Evolutionary conservation across 495 filamentous ascomycete genomes (phyloP), one percentile per base, ranked within the genome.

Genomic region (Aspergillus bridgeri): DNA sequence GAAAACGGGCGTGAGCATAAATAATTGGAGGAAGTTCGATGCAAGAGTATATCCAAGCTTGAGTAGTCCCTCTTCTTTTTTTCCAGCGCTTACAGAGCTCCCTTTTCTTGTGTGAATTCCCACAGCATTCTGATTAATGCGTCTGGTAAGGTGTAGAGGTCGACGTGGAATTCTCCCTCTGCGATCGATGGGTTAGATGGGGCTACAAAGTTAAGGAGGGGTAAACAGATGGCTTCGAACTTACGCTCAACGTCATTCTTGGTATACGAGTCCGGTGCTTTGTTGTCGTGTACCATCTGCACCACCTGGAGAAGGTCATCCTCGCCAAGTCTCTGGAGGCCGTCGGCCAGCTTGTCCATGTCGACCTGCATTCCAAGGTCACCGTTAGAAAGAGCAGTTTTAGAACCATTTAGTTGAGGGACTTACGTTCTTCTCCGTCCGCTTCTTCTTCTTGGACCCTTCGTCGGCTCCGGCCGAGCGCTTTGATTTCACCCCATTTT

Each of bases 121-220:
- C 93, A 98, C 25, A 99, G 86, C 87, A 89, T 90, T 74, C 96
- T 96, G 65, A 83, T 78, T 46, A 83, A 61, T 17, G 73, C 67
- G 51, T 97, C 92, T 1, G 95, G 92, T 20, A 99, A 79, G 18
- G 95, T 98, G 73, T 96, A 98, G 19, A 99, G 81, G 67, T 99
- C 95, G 54, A 99, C 93, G 58, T 96, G 93, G 79, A 99, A 99
- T 75, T 99, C 95, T 60, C 95, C 95, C 68, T 90, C 91, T 94
- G 69, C 55, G 22, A 22, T 6, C 20, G 38, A 29, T 24, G 42
- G 19, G 13, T 46, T 46, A 19, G 13, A n/a, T 17, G 18, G 3
- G 29, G 21, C 3, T 18, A 20, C 15, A 52, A 43, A 42, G n/a
- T n/a, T n/a, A 50, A 48, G 48, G 57, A 53, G 21, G 29, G 46